Conservation (phyloP, 169 alveolate genomes). For the Babesia gibsoni region DNA sequence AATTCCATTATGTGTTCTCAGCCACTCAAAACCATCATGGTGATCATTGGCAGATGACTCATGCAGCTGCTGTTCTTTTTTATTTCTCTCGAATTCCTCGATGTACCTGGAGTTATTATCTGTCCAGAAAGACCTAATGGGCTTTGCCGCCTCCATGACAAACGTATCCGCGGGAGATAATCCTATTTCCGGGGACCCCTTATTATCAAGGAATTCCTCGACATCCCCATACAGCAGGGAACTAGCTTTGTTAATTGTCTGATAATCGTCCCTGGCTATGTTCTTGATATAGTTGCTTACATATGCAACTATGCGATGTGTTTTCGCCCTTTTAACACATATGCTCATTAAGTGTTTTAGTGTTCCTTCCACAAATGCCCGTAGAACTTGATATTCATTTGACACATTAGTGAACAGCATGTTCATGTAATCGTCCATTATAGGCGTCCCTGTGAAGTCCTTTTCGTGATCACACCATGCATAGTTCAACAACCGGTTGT, state of each 20-base stretch:
- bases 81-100: too few species aligned
- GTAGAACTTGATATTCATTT: not conserved
- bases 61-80: too few species aligned
- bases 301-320: not conserved
- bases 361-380: conserved; percentile 3
- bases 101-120: too few species aligned
- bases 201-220: too few species aligned
- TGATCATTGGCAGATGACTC: too few species aligned
- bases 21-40: too few species aligned
- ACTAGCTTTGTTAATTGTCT: too few species aligned
- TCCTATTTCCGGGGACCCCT: too few species aligned
- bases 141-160: too few species aligned
- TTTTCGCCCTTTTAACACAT: not conserved
- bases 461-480: conserved; percentile 12
- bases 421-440: conserved; percentile 16
- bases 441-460: not conserved
- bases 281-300: not conserved
- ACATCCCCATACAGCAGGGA: too few species aligned
- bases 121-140: too few species aligned
- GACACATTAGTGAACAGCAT: not conserved
- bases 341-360: not conserved
- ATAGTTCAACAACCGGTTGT: conserved; percentile 1
- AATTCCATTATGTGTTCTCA: not conserved
- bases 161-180: too few species aligned
- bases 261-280: not conserved